These are phyloP conservation scores for Nicotiana otophora DNA, from an alignment of 257 asterid genomes.

Conservation along the genomic window DNA sequence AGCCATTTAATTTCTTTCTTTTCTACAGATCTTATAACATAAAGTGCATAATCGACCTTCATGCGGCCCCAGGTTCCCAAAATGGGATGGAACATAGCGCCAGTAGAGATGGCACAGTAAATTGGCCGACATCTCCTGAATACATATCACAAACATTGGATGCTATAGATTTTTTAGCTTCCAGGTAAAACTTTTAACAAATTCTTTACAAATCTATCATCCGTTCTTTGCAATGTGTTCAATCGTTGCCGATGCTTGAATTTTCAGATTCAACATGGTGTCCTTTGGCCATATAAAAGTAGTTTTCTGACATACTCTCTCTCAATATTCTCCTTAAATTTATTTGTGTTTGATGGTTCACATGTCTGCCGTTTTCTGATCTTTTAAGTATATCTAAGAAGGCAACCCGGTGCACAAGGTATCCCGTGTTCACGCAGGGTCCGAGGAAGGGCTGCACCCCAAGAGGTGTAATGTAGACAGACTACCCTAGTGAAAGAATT, in stretches of 20 bases:
- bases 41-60: conserved; percentile 81
- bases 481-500: no score
- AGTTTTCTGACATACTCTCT: background rate
- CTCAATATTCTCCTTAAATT: background rate
- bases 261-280: background rate
- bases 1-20: background rate
- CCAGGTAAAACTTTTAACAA: conserved; percentile 37
- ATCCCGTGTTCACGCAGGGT: no score
- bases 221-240: background rate
- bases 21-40: conserved; percentile 49
- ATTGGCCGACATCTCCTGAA: conserved; percentile 60
- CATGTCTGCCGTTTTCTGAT: background rate
- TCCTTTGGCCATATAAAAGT: background rate
- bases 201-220: background rate
- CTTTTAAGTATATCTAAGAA: background rate
- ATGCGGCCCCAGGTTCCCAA: conserved; percentile 89
- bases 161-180: conserved; percentile 66
- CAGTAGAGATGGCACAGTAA: conserved; percentile 70
- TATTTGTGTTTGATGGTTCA: background rate
- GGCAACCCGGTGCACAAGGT: no score
- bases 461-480: no score
- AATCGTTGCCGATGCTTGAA: background rate
- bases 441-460: no score
- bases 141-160: conserved; percentile 43
- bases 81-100: conserved; percentile 89